phyloP scores from a whole-genome alignment of 164 flowering plant genomes.

The Aristolochia contorta region DNA sequence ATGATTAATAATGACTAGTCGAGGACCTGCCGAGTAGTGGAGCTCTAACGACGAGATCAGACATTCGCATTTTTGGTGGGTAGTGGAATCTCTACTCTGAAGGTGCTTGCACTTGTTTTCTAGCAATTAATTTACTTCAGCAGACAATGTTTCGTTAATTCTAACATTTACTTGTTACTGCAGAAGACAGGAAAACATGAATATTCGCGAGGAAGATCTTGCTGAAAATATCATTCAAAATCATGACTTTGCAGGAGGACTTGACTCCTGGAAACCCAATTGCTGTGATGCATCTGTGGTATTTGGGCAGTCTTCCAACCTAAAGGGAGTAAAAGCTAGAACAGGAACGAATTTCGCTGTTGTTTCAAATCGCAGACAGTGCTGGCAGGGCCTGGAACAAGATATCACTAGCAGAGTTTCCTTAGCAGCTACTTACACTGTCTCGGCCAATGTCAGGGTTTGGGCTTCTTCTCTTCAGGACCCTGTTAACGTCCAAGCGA shows the following conservation, averaged over 20 bases:
- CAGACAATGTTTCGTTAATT: no score
- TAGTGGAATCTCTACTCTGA: no score
- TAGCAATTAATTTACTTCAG: no score
- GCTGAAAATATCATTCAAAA: conserved; percentile 42
- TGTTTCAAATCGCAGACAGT: conserved; percentile 47
- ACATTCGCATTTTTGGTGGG: no score
- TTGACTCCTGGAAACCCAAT: conserved; percentile 66
- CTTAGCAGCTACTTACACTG: conserved; percentile 37
- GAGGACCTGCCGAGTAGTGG: no score
- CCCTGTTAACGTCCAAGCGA: conserved; percentile 48
- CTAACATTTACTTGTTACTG: no score
- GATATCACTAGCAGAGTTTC: conserved; percentile 63
- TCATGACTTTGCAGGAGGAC: conserved; percentile 67
- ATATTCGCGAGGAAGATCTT: not conserved
- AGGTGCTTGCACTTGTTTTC: no score
- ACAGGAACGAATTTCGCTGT: conserved; percentile 43
- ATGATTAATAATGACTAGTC: no score
- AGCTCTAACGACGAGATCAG: no score
- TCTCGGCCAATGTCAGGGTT: conserved; percentile 64
- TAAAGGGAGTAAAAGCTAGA: conserved; percentile 22
- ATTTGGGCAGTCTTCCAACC: conserved; percentile 26
- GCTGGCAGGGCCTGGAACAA: conserved; percentile 92
- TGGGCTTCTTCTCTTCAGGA: conserved; percentile 37
- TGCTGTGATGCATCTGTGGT: conserved; percentile 55
- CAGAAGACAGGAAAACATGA: no score